Base-by-base conservation (phyloP, 2,329 filamentous ascomycete genomes). In the Fusarium anguioides region DNA sequence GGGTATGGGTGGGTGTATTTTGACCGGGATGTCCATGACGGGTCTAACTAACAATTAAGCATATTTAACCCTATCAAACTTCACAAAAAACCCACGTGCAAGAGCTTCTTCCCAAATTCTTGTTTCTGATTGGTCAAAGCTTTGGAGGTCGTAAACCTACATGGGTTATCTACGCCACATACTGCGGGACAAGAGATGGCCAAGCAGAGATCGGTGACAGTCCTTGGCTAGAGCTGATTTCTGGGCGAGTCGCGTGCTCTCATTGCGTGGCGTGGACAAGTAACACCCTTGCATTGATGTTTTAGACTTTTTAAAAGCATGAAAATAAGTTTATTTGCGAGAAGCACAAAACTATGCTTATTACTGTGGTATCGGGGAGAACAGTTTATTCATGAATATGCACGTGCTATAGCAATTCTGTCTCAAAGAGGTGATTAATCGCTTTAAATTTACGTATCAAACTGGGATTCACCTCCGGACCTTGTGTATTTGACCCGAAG, bases 61-160 rank as follows among this genome's bases (percentile, higher is more conserved):
- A 68, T 68, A 63, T n/a, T 55, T 21, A 61, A 50, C 46, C 65
- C 65, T 62, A 58, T 68, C 60, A 66, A 27, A 47, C 48, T 39
- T 39, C 35, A 10, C 10, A 5, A 45, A 41, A n/a, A 40, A 44
- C 65, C 55, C 65, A 68, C 65, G 65, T 68, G 65, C 54, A 20
- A 37, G 46, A 55, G 64, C 52, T 67, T 5, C 8, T 21, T 9
- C 12, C 2, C 7, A 6, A 15, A 29, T 14, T 20, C 9, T 5
- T 2, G 5, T 1, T 0, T 31, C 8, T 48, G 7, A 65, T 67
- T 68, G 64, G 64, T 12, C 9, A 6, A 4, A 6, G 8, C 3
- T 29, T 33, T 29, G 4, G 5, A 49, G 10, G n/a, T n/a, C 6
- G 2, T 8, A 3, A 7, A 8, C 15, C 52, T 53, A 66, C 52